phyloP scores from a whole-genome alignment of 768 basidiomycete genomes.

The Sporobolomyces roseus region DNA sequence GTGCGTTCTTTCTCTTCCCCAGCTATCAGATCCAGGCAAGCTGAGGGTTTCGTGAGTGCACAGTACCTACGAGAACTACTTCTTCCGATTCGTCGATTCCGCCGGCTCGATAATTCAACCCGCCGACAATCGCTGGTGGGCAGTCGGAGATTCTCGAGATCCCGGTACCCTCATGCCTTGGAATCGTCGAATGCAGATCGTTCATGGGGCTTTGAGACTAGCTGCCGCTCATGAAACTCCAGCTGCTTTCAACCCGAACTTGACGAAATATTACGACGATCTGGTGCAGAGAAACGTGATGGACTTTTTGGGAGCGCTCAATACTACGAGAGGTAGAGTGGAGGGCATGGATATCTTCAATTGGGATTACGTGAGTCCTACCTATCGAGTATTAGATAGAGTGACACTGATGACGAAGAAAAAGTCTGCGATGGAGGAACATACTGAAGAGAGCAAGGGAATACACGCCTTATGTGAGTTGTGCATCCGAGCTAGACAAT shows the following conservation, averaged over 20 bases:
- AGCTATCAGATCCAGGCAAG: neutral
- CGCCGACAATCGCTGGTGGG: slow-evolving; percentile 17
- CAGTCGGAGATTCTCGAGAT: slow-evolving; percentile 13
- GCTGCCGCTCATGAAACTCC: slow-evolving; percentile 30
- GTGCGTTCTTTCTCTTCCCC: neutral
- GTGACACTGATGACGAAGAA: too few relatives aligned
- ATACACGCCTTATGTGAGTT: slow-evolving; percentile 25
- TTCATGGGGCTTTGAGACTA: slow-evolving; percentile 25
- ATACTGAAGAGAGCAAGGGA: slow-evolving; percentile 23
- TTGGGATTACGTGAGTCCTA: slow-evolving; percentile 35
- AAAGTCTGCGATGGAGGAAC: slow-evolving; percentile 1
- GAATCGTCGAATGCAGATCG: slow-evolving; percentile 30
- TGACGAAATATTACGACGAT: slow-evolving; percentile 13
- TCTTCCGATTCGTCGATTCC: slow-evolving; percentile 32
- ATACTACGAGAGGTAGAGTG: neutral
- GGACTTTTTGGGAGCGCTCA: slow-evolving; percentile 30
- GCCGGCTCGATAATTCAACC: slow-evolving; percentile 30
- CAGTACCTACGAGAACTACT: slow-evolving; percentile 34
- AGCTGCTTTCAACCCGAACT: slow-evolving; percentile 7
- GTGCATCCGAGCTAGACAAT: too few relatives aligned
- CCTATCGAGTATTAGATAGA: too few relatives aligned
- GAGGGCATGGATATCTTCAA: slow-evolving; percentile 1
- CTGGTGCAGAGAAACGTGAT: slow-evolving; percentile 10
- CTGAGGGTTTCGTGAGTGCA: neutral
- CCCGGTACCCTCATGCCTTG: slow-evolving; percentile 27